Evolutionary conservation across 306 rosid genomes (phyloP), one percentile per base, ranked within the genome.

Genomic region (Rosa rugosa): DNA sequence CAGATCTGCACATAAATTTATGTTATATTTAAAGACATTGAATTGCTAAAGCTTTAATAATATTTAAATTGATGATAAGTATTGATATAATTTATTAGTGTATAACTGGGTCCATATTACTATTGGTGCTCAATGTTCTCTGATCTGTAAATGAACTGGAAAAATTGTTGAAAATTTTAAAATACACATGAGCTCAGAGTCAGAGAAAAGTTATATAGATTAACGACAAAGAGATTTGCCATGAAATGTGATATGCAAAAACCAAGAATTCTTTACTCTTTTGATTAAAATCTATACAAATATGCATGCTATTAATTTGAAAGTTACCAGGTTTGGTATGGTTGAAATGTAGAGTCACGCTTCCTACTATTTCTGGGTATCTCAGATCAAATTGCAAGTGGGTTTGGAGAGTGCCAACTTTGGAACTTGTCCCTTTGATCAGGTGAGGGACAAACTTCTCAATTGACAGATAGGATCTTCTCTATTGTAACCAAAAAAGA

Each of bases 371-470:
- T 49, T 49, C 54, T 2, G 60, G 23, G 60, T 6, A 20, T 54
- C 11, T 54, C 57, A 31, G 36, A 47, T 47, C 60, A 13, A 71
- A 50, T 5, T 49, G 44, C 75, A 27, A 50, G 75, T 72, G 76
- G 76, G 65, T 17, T n/a, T 53, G 23, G 47, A n/a, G n/a, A 27
- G 41, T 75, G 68, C 75, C 45, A 66, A 56, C 77, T 27, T 59
- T 23, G 57, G 78, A 49, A 47, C 67, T n/a, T 72, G 73, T 67
- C 51, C 41, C n/a, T 5, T 27, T 7, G 63, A 9, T 62, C 70
- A 78, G 77, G 71, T 20, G 73, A 70, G 56, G 40, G 69, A 59
- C 83, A 75, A 56, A 50, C 23, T 69, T 42, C 36, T 5, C 49
- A 72, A 54, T 14, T 14, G 49, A 42, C 69, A 60, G 34, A 46